Conservation (phyloP, 441 rosid species). For the Francoa sonchifolia region DNA sequence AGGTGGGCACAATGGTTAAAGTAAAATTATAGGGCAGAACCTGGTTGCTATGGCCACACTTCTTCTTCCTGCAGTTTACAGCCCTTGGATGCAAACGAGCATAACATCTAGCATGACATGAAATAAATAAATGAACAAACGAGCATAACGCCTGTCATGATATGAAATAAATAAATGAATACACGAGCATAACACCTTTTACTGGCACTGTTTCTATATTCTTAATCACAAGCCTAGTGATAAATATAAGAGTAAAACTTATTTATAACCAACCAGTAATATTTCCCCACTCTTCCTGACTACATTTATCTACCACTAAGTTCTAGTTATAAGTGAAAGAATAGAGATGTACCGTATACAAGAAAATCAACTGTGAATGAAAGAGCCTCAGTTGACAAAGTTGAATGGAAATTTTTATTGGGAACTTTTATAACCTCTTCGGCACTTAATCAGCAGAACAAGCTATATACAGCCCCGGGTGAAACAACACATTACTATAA, state of each 20-base stretch:
- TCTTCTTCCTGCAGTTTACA: conserved; percentile 39
- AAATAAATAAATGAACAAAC: not conserved
- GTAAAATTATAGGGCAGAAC: not conserved
- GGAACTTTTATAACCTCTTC: not conserved
- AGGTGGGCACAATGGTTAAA: not conserved
- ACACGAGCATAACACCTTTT: not conserved
- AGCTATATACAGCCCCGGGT: no score
- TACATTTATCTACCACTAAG: not conserved
- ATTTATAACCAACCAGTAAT: no score
- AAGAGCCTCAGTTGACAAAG: not conserved
- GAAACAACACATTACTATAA: no score
- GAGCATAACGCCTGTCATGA: not conserved
- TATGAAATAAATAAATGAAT: not conserved
- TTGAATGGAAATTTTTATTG: not conserved
- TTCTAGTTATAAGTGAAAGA: not conserved
- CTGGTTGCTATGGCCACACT: conserved; percentile 42
- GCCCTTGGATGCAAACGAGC: conserved; percentile 39
- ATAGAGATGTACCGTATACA: not conserved
- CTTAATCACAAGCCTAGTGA: no score
- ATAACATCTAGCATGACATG: conserved; percentile 20
- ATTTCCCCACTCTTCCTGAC: no score
- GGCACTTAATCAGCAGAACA: not conserved
- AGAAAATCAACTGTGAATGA: not conserved
- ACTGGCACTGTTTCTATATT: no score
- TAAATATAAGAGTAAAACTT: no score